Percentiles rank a stretch among this genome's conserved stretches.
Evolutionary conservation across 208 protist species (phyloP).

Genomic region (Crithidia fasciculata): DNA sequence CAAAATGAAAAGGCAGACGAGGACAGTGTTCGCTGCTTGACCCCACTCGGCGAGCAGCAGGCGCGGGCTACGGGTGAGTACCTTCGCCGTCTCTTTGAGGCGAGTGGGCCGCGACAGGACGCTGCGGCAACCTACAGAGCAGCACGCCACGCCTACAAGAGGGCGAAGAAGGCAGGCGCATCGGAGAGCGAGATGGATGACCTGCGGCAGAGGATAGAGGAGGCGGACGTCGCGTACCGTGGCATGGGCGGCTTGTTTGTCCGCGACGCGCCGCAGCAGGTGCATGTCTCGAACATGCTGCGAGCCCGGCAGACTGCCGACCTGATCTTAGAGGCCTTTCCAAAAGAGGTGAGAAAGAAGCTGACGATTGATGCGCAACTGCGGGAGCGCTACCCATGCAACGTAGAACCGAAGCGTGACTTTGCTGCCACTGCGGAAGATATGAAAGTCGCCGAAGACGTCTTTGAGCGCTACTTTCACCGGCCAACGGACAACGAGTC

Average conservation of each 20-base stretch:
- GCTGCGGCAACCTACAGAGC: conserved; percentile 3
- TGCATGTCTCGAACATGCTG: conserved; percentile 69
- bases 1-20: conserved; percentile 44
- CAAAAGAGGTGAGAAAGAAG: conserved; percentile 23
- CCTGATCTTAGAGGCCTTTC: conserved; percentile 54
- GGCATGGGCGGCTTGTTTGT: conserved; percentile 37
- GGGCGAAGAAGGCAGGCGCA: conserved; percentile 13
- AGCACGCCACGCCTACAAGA: conserved; percentile 14
- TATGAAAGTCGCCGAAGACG: conserved; percentile 49
- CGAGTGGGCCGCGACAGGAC: conserved; percentile 15
- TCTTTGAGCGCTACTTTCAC: conserved; percentile 76
- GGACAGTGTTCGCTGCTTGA: conserved; percentile 53
- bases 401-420: conserved; percentile 41
- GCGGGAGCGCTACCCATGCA: conserved; percentile 69
- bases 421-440: conserved; percentile 37
- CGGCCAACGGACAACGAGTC: conserved; percentile 40
- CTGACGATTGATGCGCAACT: conserved; percentile 49
- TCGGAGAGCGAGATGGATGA: conserved; percentile 12
- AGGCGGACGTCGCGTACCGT: conserved; percentile 11
- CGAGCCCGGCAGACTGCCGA: conserved; percentile 69
- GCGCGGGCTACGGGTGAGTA: conserved; percentile 64
- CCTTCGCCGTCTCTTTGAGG: conserved; percentile 43
- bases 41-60: conserved; percentile 61
- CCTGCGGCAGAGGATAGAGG: conserved; percentile 17
- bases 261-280: conserved; percentile 28